phyloP scores from a whole-genome alignment of 805 yeast species.

The Metschnikowia corniflorae region DNA sequence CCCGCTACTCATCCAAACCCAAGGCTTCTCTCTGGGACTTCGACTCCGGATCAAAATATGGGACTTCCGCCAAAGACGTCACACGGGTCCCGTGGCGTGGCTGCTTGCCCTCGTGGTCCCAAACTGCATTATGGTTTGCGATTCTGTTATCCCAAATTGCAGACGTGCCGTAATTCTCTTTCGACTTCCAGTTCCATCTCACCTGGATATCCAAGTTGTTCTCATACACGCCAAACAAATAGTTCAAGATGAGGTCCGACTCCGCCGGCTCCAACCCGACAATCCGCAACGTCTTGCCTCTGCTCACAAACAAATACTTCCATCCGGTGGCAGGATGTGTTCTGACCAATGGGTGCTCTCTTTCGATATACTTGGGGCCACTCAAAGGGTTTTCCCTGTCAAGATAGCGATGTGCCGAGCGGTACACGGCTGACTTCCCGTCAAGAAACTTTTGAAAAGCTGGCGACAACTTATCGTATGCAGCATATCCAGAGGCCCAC shows the following conservation, averaged over 20 bases:
- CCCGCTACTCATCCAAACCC: conserved; percentile 34
- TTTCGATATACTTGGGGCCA: conserved; percentile 25
- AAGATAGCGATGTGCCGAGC: conserved; percentile 35
- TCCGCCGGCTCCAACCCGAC: conserved; percentile 26
- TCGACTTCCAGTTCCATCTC: conserved; percentile 10
- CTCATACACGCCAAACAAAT: conserved; percentile 9
- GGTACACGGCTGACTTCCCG: conserved; percentile 45
- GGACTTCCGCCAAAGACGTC: conserved; percentile 48
- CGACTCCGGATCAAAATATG: conserved; percentile 45
- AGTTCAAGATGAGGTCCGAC: conserved; percentile 10
- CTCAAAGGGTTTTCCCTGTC: conserved; percentile 29
- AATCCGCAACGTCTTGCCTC: conserved; percentile 25
- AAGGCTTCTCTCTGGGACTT: conserved; percentile 51
- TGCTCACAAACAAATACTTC: conserved; percentile 25
- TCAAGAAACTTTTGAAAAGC: conserved; percentile 47
- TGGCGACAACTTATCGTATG: conserved; percentile 51
- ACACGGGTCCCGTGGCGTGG: conserved; percentile 39
- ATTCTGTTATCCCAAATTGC: conserved; percentile 60
- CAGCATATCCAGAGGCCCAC: conserved; percentile 53
- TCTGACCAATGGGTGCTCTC: conserved; percentile 26
- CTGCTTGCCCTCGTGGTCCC: conserved; percentile 43
- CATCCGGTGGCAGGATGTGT: conserved; percentile 31
- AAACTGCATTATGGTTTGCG: conserved; percentile 49
- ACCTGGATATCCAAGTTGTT: conserved; percentile 47
- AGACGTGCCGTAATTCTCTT: conserved; percentile 42